Base-by-base conservation (phyloP, 1,284 basidiomycete genomes). In the Puccinia triticina region DNA sequence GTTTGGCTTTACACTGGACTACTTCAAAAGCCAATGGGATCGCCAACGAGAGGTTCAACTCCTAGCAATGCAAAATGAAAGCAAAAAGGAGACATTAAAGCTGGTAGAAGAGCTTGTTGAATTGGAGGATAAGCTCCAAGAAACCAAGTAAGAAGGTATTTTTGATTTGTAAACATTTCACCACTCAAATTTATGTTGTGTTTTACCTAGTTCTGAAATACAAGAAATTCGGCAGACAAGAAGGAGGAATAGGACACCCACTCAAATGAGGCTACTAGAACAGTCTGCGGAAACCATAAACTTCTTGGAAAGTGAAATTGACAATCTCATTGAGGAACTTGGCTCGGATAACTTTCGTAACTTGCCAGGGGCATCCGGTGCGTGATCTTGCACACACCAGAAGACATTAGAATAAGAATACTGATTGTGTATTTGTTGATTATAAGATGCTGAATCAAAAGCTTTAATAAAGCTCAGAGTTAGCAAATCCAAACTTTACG, bases 401-500 rank as follows among this genome's bases (percentile, higher is more conserved):
- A n/a, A n/a, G n/a, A n/a, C n/a, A n/a, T n/a, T n/a, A n/a, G n/a
- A n/a, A n/a, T n/a, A n/a, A n/a, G n/a, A n/a, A 26, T 8, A 50
- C 14, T 16, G 29, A 71, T 71, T 29, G 14, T 29, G 21, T 71
- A n/a, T 71, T 29, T 26, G 50, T n/a, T n/a, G n/a, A 48, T 26
- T 18, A 71, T n/a, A n/a, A n/a, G 69, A 71, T 71, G 23, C 69
- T 1, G 69, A 71, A 37, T 12, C 32, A 46, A 71, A 71, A 26
- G 69, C 69, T 29, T 71, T 71, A 29, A 48, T 71, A 3, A 76
- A 57, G 37, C 1, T 76, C 1, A 57, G 48, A 23, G 1, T 61
- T 16, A 59, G 55, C 26, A 59, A 61, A 21, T 7, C 74, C 0
- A 76, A 76, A 40, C 74, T 76, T 12, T 76, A 76, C 23, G 74